These are phyloP conservation scores for Umbelopsis ramanniana DNA, from an alignment of 192 early-diverging fungal genomes.

Conservation along the genomic window DNA sequence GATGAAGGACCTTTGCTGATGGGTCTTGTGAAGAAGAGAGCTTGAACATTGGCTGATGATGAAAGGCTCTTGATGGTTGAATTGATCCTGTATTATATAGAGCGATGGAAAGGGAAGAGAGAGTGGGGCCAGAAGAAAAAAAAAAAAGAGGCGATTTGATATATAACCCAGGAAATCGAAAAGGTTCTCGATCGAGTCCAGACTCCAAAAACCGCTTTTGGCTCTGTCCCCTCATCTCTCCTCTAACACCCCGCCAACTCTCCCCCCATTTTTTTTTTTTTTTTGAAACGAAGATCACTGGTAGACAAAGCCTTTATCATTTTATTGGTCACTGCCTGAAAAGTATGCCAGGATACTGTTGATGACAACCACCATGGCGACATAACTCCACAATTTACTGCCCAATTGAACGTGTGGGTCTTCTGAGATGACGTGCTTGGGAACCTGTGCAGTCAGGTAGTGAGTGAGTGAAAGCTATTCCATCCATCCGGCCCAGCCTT, in stretches of 20 bases:
- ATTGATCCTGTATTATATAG: not conserved
- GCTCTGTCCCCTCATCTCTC: not conserved
- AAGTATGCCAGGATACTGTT: not conserved
- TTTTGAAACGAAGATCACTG: not conserved
- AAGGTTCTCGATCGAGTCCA: conserved; percentile 1
- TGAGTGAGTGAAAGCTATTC: too few relatives aligned
- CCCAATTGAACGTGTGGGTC: conserved; percentile 6
- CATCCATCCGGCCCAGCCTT: too few relatives aligned
- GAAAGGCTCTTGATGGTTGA: not conserved
- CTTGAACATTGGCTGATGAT: not conserved
- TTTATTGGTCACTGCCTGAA: not conserved
- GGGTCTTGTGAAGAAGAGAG: not conserved
- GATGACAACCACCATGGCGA: conserved; percentile 3
- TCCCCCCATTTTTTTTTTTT: not conserved
- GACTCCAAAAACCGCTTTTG: conserved; percentile 7
- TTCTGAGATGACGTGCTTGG: not conserved
- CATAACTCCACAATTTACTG: conserved; percentile 10
- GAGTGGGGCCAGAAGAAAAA: not conserved
- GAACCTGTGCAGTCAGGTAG: too few relatives aligned
- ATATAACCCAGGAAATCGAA: not conserved
- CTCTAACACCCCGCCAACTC: not conserved
- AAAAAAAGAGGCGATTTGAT: not conserved
- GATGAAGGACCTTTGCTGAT: not conserved
- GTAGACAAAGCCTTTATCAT: too few relatives aligned
- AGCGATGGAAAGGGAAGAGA: not conserved